A percentile compares a stretch with the other conserved stretches of the same genome.
Evolutionary conservation across 129 eudicot species (phyloP).

Genomic region (Artemisia annua): DNA sequence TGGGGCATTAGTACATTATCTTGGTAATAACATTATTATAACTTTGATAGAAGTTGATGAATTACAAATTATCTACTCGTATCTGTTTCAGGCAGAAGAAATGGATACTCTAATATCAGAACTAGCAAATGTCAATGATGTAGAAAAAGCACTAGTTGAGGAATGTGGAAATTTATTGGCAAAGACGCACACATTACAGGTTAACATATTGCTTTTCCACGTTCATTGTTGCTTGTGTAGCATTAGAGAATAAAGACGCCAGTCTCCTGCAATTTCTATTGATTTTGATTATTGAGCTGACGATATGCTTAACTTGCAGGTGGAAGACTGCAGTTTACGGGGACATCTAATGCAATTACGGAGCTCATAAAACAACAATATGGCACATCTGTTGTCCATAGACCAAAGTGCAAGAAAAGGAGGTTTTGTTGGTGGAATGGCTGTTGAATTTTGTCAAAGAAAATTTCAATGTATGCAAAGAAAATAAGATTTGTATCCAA

Average conservation of each 20-base stretch:
- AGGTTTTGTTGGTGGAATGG: not conserved
- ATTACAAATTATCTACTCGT: constrained; percentile 11
- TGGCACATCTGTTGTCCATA: constrained; percentile 4
- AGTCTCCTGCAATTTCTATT: not conserved
- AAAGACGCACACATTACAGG: constrained; percentile 57
- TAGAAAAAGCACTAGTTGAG: constrained; percentile 50
- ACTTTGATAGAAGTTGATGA: no score
- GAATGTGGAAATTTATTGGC: constrained; percentile 67
- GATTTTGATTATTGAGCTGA: not conserved
- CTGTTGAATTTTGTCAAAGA: not conserved
- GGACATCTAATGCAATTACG: constrained; percentile 61
- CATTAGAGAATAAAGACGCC: not conserved
- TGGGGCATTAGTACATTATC: not conserved
- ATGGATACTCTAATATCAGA: constrained; percentile 54
- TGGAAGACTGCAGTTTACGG: constrained; percentile 77
- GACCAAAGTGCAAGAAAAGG: not conserved
- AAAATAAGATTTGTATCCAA: constrained; percentile 15
- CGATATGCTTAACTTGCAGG: constrained; percentile 37
- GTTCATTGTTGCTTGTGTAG: not conserved
- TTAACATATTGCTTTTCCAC: constrained; percentile 3
- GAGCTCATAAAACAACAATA: constrained; percentile 10
- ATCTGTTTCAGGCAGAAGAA: constrained; percentile 65
- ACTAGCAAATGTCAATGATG: constrained; percentile 51
- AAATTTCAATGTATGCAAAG: constrained; percentile 2
- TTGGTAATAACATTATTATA: not conserved